These are phyloP conservation scores for Biscogniauxia mediterranea DNA, from an alignment of 2,329 filamentous ascomycete species.

Conservation along the genomic window DNA sequence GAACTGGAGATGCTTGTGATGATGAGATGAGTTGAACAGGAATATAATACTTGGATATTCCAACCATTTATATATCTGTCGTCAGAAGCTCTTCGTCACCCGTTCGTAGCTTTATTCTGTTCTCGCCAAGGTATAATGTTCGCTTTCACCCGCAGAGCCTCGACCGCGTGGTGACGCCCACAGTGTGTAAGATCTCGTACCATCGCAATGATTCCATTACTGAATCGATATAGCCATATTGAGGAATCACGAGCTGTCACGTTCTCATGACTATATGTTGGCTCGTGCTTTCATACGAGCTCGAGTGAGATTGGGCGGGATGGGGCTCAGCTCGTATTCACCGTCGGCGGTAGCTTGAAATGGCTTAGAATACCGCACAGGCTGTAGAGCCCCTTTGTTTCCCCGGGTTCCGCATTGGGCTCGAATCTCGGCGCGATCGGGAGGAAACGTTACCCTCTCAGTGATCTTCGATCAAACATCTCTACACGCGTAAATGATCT, in stretches of 20 bases:
- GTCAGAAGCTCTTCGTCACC: background rate
- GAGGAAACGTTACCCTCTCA: background rate
- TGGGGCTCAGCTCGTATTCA: background rate
- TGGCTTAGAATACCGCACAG: background rate
- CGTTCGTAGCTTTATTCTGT: background rate
- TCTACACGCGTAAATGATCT: background rate
- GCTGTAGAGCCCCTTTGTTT: background rate
- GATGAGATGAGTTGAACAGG: background rate
- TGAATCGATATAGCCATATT: background rate
- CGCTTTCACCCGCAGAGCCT: background rate
- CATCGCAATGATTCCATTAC: background rate
- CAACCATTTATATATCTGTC: background rate
- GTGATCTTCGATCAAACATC: background rate
- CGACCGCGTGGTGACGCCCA: background rate
- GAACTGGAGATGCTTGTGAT: slow-evolving; percentile 3
- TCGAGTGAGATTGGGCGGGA: background rate
- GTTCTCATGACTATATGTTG: background rate
- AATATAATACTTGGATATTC: background rate
- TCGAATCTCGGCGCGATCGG: background rate
- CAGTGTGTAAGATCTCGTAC: background rate
- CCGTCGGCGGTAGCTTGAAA: background rate
- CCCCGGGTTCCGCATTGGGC: background rate
- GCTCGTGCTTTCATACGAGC: background rate
- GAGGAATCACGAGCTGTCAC: background rate
- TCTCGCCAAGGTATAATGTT: background rate